Conservation (phyloP, 495 filamentous ascomycete species). For the Xylaria intraflava region DNA sequence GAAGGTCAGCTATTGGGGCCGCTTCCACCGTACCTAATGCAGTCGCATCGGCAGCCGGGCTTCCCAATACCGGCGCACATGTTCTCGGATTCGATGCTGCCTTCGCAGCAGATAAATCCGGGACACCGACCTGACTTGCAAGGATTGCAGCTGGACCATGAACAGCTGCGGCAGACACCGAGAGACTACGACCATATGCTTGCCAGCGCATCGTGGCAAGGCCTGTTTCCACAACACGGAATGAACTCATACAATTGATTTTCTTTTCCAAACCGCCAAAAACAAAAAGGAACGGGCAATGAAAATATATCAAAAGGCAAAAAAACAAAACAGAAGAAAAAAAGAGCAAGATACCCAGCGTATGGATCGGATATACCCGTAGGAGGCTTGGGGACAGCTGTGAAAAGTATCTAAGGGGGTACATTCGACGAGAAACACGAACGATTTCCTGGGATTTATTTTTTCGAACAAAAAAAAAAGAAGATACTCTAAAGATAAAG, state of each 20-base stretch:
- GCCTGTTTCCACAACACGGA: constrained; percentile 25
- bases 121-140: constrained; percentile 13
- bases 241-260: constrained; percentile 25
- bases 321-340: background rate
- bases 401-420: background rate
- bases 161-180: constrained; percentile 26
- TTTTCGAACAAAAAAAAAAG: background rate
- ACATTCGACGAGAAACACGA: background rate
- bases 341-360: constrained; percentile 25
- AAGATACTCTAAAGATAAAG: background rate
- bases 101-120: constrained; percentile 17
- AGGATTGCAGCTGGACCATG: constrained; percentile 18
- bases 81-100: constrained; percentile 30
- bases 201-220: constrained; percentile 29
- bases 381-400: background rate
- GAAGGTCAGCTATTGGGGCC: constrained; percentile 43
- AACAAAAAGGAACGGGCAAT: background rate
- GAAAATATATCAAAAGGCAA: background rate
- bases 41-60: constrained; percentile 29
- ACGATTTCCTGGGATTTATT: background rate
- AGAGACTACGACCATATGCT: constrained; percentile 38
- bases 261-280: too few relatives aligned
- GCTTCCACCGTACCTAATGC: constrained; percentile 40
- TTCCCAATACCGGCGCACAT: constrained; percentile 33
- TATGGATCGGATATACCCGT: constrained; percentile 13